Conservation (phyloP, 306 rosid species). For the Dalbergia cochinchinensis region DNA sequence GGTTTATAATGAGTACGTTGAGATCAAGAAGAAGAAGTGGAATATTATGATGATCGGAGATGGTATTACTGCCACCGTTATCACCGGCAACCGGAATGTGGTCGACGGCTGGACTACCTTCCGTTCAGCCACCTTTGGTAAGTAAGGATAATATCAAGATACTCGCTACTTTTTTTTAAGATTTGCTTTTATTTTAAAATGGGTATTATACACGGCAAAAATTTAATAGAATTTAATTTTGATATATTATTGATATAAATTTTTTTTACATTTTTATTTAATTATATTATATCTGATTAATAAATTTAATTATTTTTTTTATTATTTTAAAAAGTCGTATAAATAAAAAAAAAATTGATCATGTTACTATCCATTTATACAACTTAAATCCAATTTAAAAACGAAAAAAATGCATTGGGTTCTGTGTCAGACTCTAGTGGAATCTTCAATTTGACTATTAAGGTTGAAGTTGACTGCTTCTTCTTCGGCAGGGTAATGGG, state of each 20-base stretch:
- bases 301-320: too few relatives aligned
- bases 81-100: slow-evolving; percentile 66
- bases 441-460: slow-evolving; percentile 31
- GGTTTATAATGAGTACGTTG: slow-evolving; percentile 71
- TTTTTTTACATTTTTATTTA: too few relatives aligned
- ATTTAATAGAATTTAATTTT: too few relatives aligned
- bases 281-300: too few relatives aligned
- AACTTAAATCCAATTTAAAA: background rate
- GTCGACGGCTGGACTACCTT: slow-evolving; percentile 89
- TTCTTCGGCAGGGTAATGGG: background rate
- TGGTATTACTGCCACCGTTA: slow-evolving; percentile 73
- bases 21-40: slow-evolving; percentile 95
- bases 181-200: too few relatives aligned
- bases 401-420: background rate
- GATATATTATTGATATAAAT: too few relatives aligned
- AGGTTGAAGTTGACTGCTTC: background rate
- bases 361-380: too few relatives aligned
- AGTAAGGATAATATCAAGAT: background rate
- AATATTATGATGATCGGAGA: slow-evolving; percentile 88
- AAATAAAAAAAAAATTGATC: too few relatives aligned
- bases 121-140: slow-evolving; percentile 89
- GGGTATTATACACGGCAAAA: too few relatives aligned
- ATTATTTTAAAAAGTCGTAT: too few relatives aligned
- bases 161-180: too few relatives aligned
- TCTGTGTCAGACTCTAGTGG: background rate